Conservation (phyloP, 2,329 filamentous ascomycete genomes). For the Aspergillus ustus region DNA sequence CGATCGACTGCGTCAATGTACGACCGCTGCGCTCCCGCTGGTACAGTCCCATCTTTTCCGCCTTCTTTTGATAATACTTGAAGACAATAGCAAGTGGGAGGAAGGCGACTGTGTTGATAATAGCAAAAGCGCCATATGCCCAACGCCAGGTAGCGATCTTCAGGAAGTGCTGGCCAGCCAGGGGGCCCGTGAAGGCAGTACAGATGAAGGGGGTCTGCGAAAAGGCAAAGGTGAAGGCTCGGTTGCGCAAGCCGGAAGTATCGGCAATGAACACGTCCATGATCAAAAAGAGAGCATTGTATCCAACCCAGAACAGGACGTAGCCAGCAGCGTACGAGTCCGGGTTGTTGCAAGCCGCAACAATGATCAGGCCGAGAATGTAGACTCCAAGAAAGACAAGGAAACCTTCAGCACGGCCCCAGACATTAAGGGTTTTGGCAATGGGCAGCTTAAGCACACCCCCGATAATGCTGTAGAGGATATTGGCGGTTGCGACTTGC, state of each 20-base stretch:
- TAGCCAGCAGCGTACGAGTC: conserved; percentile 67
- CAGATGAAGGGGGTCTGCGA: conserved; percentile 66
- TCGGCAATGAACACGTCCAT: conserved; percentile 67
- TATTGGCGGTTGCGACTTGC: conserved; percentile 56
- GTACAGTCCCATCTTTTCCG: conserved; percentile 59
- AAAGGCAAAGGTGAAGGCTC: conserved; percentile 65
- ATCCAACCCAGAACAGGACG: conserved; percentile 66
- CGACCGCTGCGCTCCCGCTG: conserved; percentile 51
- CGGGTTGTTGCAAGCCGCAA: conserved; percentile 65
- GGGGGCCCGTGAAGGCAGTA: conserved; percentile 60
- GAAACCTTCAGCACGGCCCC: conserved; percentile 65
- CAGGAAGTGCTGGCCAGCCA: conserved; percentile 57
- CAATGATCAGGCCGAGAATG: conserved; percentile 61
- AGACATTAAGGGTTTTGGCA: conserved; percentile 67
- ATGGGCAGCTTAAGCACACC: conserved; percentile 65
- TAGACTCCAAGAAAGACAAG: conserved; percentile 54
- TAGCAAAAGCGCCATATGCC: conserved; percentile 66
- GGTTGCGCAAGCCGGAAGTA: conserved; percentile 63
- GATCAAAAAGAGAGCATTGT: conserved; percentile 60
- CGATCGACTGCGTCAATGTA: conserved; percentile 52
- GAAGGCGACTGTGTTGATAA: conserved; percentile 62
- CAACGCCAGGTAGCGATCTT: conserved; percentile 62
- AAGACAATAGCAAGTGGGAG: conserved; percentile 62
- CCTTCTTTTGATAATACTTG: conserved; percentile 62
- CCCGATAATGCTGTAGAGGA: conserved; percentile 61